A percentile compares a stretch with the other conserved stretches of the same genome.
Conservation (phyloP, 129 eudicot species). For the Ambrosia trifida region DNA sequence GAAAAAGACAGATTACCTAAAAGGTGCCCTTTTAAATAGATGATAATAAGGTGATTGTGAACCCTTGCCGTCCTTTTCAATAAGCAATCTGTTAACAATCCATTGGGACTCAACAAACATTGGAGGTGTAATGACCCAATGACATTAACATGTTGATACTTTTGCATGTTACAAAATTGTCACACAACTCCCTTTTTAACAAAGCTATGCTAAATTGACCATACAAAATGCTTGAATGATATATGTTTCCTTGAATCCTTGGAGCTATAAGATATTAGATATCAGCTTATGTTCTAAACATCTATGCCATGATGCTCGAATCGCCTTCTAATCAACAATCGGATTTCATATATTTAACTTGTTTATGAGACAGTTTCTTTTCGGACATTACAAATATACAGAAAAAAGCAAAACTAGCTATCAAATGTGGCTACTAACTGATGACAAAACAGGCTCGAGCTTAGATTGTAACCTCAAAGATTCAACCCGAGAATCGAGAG, state of each 20-base stretch:
- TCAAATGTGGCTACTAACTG: constrained; percentile 19
- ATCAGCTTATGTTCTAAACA: not conserved
- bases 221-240: not conserved
- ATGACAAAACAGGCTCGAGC: constrained; percentile 24
- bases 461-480: constrained; percentile 20
- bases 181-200: not conserved
- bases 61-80: not conserved
- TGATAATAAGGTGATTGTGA: not conserved
- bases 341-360: not conserved
- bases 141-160: not conserved
- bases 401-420: constrained; percentile 4
- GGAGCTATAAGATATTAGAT: too few species aligned
- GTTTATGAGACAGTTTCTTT: not conserved
- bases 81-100: not conserved
- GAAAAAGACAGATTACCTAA: not conserved
- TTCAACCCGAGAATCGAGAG: constrained; percentile 14
- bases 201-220: not conserved
- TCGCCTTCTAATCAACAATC: not conserved
- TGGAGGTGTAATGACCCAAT: not conserved
- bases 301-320: not conserved
- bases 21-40: not conserved
- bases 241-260: not conserved
- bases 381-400: constrained; percentile 18
- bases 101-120: not conserved
- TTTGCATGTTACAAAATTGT: constrained; percentile 1